Conservation (phyloP, 1,284 basidiomycete genomes). For the Schizophyllum amplum region DNA sequence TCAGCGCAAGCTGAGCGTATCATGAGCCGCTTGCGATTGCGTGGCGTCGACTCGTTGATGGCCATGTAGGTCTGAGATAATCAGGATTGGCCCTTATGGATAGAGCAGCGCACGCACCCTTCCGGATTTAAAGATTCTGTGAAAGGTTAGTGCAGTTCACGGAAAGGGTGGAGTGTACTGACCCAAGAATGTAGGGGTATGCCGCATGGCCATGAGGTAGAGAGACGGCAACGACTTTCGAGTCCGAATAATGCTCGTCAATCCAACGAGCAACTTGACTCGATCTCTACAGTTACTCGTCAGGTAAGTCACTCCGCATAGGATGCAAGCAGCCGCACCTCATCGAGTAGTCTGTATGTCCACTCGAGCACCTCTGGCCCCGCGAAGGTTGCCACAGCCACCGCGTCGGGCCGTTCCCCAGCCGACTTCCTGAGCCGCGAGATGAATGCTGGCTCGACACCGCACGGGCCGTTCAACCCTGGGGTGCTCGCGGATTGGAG, state of each 20-base stretch:
- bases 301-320: background rate
- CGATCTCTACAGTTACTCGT: background rate
- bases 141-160: background rate
- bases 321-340: background rate
- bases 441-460: background rate
- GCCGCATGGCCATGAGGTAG: background rate
- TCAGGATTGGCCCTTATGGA: no score
- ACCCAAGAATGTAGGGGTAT: background rate
- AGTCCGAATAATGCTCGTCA: background rate
- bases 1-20: conserved; percentile 1
- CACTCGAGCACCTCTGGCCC: background rate
- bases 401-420: background rate
- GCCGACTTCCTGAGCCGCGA: background rate
- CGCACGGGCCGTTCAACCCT: background rate
- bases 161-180: background rate
- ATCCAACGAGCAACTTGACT: background rate
- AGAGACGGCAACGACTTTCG: background rate
- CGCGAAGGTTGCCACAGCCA: background rate
- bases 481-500: background rate
- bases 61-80: conserved; percentile 21
- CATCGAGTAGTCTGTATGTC: background rate
- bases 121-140: background rate
- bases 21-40: conserved; percentile 18
- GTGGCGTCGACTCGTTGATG: conserved; percentile 22
- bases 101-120: no score